These are phyloP conservation scores for Neonectria sp. DNA, from an alignment of 2,329 filamentous ascomycete genomes.

Conservation along the genomic window DNA sequence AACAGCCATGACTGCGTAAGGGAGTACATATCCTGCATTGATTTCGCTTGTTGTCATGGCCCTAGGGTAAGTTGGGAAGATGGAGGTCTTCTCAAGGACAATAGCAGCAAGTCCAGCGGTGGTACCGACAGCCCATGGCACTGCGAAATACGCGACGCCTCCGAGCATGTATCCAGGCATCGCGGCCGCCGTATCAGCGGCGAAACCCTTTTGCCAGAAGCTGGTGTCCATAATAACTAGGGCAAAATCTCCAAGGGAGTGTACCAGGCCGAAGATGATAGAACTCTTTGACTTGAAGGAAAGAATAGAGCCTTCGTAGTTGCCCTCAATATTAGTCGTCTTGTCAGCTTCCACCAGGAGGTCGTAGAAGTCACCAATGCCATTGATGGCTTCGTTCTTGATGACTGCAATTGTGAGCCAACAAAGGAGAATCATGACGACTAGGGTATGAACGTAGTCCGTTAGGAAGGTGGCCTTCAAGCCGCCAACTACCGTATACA, in stretches of 20 bases:
- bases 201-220: conserved; percentile 92
- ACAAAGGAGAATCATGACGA: conserved; percentile 86
- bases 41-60: conserved; percentile 80
- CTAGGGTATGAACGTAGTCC: conserved; percentile 83
- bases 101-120: conserved; percentile 86
- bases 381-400: conserved; percentile 77
- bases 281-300: conserved; percentile 86
- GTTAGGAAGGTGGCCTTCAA: conserved; percentile 88
- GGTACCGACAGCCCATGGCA: conserved; percentile 86
- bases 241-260: conserved; percentile 78
- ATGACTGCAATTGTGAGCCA: conserved; percentile 81
- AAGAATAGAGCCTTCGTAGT: conserved; percentile 82
- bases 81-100: conserved; percentile 79
- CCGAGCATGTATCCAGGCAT: conserved; percentile 89
- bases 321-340: conserved; percentile 80
- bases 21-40: conserved; percentile 82
- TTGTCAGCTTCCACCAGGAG: conserved; percentile 76
- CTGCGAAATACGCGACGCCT: conserved; percentile 80
- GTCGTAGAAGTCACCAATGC: conserved; percentile 81
- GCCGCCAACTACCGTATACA: conserved; percentile 80
- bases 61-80: conserved; percentile 78
- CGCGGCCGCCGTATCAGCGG: conserved; percentile 83
- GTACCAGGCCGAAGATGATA: conserved; percentile 59
- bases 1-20: conserved; percentile 83
- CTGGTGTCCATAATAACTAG: conserved; percentile 86